Evolutionary conservation across 2,329 filamentous ascomycete genomes (phyloP).

Genomic region (Fusarium camptoceras): DNA sequence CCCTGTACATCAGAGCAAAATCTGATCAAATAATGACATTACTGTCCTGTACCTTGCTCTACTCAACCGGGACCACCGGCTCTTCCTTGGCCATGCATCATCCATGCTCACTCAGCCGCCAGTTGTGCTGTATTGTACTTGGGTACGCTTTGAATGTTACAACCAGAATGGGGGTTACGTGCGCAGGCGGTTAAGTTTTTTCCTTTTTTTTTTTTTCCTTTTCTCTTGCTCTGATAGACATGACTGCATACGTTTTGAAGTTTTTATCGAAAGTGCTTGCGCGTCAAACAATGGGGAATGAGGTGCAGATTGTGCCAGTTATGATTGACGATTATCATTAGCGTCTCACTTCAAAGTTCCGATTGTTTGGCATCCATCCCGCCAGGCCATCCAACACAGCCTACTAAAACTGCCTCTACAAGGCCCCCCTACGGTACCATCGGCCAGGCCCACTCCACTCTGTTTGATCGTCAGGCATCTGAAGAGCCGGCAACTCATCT

Average conservation of each 20-base stretch:
- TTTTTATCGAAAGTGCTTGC: slow-evolving; percentile 22
- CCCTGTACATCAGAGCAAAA: slow-evolving; percentile 20
- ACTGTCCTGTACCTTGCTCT: background rate
- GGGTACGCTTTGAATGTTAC: slow-evolving; percentile 11
- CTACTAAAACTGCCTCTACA: background rate
- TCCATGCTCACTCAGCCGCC: slow-evolving; percentile 39
- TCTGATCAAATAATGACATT: slow-evolving; percentile 8
- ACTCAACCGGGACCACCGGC: slow-evolving; percentile 32
- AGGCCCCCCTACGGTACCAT: slow-evolving; percentile 25
- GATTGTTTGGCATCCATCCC: background rate
- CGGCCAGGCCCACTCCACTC: slow-evolving; percentile 37
- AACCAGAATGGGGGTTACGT: slow-evolving; percentile 24
- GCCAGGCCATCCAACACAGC: slow-evolving; percentile 1
- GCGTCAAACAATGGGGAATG: slow-evolving; percentile 36
- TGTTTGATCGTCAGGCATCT: slow-evolving; percentile 41
- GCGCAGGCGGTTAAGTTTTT: slow-evolving; percentile 4
- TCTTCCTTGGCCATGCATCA: slow-evolving; percentile 30
- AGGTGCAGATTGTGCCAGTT: slow-evolving; percentile 4
- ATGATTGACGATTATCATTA: slow-evolving; percentile 15
- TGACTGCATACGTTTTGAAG: background rate
- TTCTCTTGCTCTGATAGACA: background rate
- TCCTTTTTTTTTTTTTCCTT: background rate
- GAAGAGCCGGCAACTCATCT: slow-evolving; percentile 33
- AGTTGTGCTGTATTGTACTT: slow-evolving; percentile 1
- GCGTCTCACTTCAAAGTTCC: slow-evolving; percentile 18